Evolutionary conservation across 768 basidiomycete species (phyloP).

Genomic region (Chalciporus pseudorubinellus): DNA sequence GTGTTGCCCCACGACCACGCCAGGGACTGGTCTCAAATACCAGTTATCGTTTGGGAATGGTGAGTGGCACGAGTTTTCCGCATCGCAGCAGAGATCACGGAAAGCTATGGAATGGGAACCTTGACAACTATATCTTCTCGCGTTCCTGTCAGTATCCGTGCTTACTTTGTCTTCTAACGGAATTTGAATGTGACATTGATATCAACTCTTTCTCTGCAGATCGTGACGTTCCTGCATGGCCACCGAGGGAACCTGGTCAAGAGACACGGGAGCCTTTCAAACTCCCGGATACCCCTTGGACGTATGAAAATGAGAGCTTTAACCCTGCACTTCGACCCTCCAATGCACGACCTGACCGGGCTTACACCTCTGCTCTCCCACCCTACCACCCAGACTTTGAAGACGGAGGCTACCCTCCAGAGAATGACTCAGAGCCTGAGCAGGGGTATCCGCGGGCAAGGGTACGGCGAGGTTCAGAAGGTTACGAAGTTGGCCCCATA

Average conservation of each 20-base stretch:
- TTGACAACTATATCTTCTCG: background rate
- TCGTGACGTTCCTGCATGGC: slow-evolving; percentile 53
- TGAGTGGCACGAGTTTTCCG: slow-evolving; percentile 61
- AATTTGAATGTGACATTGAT: slow-evolving; percentile 2
- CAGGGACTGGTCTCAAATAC: slow-evolving; percentile 76
- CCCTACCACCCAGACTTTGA: slow-evolving; percentile 78
- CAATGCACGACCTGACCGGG: slow-evolving; percentile 41
- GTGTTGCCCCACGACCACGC: slow-evolving; percentile 73
- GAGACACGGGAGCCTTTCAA: slow-evolving; percentile 39
- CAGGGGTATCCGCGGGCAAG: slow-evolving; percentile 34
- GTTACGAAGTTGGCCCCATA: slow-evolving; percentile 66
- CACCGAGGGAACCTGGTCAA: slow-evolving; percentile 62
- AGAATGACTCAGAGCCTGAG: slow-evolving; percentile 27
- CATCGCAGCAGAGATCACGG: slow-evolving; percentile 12
- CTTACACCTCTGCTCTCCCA: slow-evolving; percentile 51
- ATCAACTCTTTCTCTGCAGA: slow-evolving; percentile 30
- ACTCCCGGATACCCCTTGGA: slow-evolving; percentile 74
- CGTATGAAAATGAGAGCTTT: slow-evolving; percentile 71
- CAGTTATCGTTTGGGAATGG: slow-evolving; percentile 68
- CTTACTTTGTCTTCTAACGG: background rate
- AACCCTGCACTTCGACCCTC: slow-evolving; percentile 77
- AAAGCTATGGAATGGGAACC: slow-evolving; percentile 5
- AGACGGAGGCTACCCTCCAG: slow-evolving; percentile 25
- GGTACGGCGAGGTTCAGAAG: slow-evolving; percentile 76
- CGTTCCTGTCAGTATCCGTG: slow-evolving; percentile 4